Evolutionary conservation across 2,329 filamentous ascomycete genomes (phyloP), one percentile per base, ranked within the genome.

Genomic region (Aureobasidium uvarum): DNA sequence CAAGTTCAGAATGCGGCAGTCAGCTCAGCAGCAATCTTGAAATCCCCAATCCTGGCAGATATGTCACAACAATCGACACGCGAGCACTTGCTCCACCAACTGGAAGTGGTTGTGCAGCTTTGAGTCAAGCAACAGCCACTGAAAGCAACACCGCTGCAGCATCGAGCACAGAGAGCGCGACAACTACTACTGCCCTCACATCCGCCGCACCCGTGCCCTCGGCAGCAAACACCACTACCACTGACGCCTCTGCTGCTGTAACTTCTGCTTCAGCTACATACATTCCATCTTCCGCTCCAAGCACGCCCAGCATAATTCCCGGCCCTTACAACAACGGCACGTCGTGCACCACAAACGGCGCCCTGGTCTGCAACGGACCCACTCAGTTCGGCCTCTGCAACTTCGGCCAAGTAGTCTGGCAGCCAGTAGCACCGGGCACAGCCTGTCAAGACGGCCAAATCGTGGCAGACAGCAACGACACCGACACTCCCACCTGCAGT

Each of bases 11-110:
- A 45, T 72, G 74, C 18, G 73, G 78, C 3, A 86, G 92, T 70
- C 81, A 67, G 67, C 63, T 68, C 74, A 74, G n/a, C 76, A 33
- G 56, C 66, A 59, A 58, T 56, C 38, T 89, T 67, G 74, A 79
- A 20, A 94, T 88, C 79, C 88, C 89, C 8, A 80, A 89, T 70
- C 84, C 90, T 0, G 91, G 91, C 56, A 68, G 80, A 1, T 83
- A 81, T 2, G 79, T 86, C 4, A 82, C 87, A 36, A 62, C 39
- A 8, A 54, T 36, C 65, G 50, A 52, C 33, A 51, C 39, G 8
- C 56, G 52, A 45, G 64, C 52, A 31, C 58, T 65, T 5, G 64
- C 55, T 13, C 66, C 64, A 4, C 67, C 70, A 3, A 68, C 66
- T 20, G 72, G 70, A 16, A 33, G 66, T 10, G 56, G 62, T 13